phyloP scores from a whole-genome alignment of 2,329 filamentous ascomycete species.

The Pseudogymnoascus sp. region DNA sequence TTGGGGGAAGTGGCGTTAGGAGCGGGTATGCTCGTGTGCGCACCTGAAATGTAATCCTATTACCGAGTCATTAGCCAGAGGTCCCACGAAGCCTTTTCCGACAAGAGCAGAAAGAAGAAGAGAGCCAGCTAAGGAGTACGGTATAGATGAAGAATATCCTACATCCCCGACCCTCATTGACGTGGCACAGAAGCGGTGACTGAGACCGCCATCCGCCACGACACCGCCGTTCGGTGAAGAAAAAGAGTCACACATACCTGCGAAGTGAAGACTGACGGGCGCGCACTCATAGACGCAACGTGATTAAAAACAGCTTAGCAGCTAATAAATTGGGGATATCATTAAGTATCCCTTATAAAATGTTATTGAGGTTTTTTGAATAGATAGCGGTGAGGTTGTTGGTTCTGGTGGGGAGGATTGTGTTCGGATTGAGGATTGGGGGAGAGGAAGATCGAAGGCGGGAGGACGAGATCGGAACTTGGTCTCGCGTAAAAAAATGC shows the following conservation, averaged over 20 bases:
- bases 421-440: conserved; percentile 5
- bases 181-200: not conserved
- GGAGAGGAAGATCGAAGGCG: not conserved
- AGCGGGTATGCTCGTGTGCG: conserved; percentile 24
- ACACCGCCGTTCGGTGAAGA: not conserved
- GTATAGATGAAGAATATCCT: not conserved
- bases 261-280: conserved; percentile 77
- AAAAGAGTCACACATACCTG: conserved; percentile 50
- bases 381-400: not conserved
- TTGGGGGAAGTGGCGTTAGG: conserved; percentile 15
- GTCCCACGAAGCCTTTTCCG: conserved; percentile 2
- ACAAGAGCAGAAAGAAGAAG: conserved; percentile 4
- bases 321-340: conserved; percentile 2
- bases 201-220: not conserved
- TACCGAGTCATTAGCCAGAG: not conserved
- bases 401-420: not conserved
- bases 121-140: conserved; percentile 1
- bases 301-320: not conserved
- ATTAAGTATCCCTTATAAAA: not conserved
- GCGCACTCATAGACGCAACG: conserved; percentile 62
- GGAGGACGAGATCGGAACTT: conserved; percentile 3
- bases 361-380: not conserved
- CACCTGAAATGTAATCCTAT: conserved; percentile 71
- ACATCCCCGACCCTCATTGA: not conserved
- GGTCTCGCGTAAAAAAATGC: conserved; percentile 4